phyloP scores from a whole-genome alignment of 225 moss, liverwort and hornwort genomes.

The Anthoceros angustus region DNA sequence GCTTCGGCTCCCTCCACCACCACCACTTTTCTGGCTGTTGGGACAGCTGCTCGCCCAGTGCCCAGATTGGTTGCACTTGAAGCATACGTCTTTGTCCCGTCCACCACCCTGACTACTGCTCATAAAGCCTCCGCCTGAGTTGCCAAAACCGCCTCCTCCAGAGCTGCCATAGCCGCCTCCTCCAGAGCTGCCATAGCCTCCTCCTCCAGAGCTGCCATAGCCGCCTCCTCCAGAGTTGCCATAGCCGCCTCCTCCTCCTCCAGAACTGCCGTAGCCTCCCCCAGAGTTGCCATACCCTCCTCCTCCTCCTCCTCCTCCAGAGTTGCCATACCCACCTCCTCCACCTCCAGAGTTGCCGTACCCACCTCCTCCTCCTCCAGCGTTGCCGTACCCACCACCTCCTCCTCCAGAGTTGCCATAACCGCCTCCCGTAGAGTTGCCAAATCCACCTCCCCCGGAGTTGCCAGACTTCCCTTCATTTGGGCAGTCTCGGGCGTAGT shows the following conservation, averaged over 20 bases:
- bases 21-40: constrained; percentile 16
- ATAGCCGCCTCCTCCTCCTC: constrained; percentile 50
- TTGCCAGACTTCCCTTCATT: constrained; percentile 34
- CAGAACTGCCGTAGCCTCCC: constrained; percentile 74
- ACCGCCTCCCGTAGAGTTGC: constrained; percentile 67
- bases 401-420: constrained; percentile 35
- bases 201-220: too few relatives aligned
- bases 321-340: constrained; percentile 34
- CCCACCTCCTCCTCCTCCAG: constrained; percentile 29
- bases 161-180: constrained; percentile 28
- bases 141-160: too few relatives aligned
- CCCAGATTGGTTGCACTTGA: not conserved
- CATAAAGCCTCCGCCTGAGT: not conserved
- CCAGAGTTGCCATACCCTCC: constrained; percentile 81
- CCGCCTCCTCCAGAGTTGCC: constrained; percentile 40
- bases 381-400: constrained; percentile 14
- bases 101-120: not conserved
- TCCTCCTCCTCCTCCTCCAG: too few relatives aligned
- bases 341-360: constrained; percentile 34
- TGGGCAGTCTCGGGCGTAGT: too few relatives aligned
- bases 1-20: constrained; percentile 11
- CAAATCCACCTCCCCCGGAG: too few relatives aligned
- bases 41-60: constrained; percentile 7
- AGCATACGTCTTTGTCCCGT: not conserved
- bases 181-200: too few relatives aligned